phyloP scores from a whole-genome alignment of 441 rosid genomes.

The Arabidopsis hybrid region DNA sequence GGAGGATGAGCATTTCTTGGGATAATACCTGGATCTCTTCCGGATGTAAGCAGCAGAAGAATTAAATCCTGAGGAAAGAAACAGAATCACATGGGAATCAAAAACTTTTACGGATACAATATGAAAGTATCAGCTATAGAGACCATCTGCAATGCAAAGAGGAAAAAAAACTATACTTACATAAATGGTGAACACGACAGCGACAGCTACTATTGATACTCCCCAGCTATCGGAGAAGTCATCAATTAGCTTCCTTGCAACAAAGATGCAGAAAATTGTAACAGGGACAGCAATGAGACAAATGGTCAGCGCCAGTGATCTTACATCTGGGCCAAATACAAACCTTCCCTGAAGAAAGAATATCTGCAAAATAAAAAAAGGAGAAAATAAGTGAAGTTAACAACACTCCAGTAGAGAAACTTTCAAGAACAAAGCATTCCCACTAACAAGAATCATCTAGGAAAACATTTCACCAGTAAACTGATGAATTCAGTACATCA shows the following conservation, averaged over 20 bases:
- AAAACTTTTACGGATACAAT: slow-evolving; percentile 2
- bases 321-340: slow-evolving; percentile 82
- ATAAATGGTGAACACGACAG: slow-evolving; percentile 63
- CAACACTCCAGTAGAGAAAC: not conserved
- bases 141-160: slow-evolving; percentile 8
- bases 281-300: slow-evolving; percentile 66
- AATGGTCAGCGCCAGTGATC: slow-evolving; percentile 70
- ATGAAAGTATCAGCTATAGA: not conserved
- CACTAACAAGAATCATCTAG: not conserved
- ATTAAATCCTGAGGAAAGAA: slow-evolving; percentile 57
- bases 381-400: not conserved
- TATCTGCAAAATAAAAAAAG: slow-evolving; percentile 53
- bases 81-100: not conserved
- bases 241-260: slow-evolving; percentile 63
- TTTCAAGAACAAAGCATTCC: not conserved
- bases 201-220: slow-evolving; percentile 54
- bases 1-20: slow-evolving; percentile 84
- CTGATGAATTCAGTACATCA: slow-evolving; percentile 1
- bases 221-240: slow-evolving; percentile 65
- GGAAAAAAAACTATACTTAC: slow-evolving; percentile 44
- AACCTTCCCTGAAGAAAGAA: slow-evolving; percentile 73
- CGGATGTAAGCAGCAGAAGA: slow-evolving; percentile 77
- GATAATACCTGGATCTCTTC: slow-evolving; percentile 81
- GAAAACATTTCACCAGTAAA: not conserved
- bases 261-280: slow-evolving; percentile 65